Base-by-base conservation (phyloP, 1,284 basidiomycete genomes). In the Apiotrichum sp. region DNA sequence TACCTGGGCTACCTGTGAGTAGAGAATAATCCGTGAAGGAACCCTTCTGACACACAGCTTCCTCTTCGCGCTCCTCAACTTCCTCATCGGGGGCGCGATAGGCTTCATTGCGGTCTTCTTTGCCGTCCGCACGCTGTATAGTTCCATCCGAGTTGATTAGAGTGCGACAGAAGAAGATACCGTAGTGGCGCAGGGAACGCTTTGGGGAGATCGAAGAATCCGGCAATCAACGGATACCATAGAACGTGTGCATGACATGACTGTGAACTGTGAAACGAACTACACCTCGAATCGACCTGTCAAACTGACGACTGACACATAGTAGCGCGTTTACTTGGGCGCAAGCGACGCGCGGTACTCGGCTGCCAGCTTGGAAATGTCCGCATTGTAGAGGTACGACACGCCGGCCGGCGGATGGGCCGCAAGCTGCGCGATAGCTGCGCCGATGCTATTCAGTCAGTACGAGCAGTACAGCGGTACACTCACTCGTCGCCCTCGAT, bases 21-120 rank as follows among this genome's bases (percentile, higher is more conserved):
- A 46, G 6, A n/a, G 10, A 16, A n/a, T 6, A 35, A 40, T 22
- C 22, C 22, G 22, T 22, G 22, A 22, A 22, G 22, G 22, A 22
- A 22, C 22, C 22, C 22, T 22, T 11, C 38, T 45, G 35, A 58
- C 53, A 6, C 22, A 3, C 57, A 76, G 74, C 29, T 71, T 87
- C 68, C 80, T 97, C 31, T 82, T 98, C 53, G 84, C 85, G 13
- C 71, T 93, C 13, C 79, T 97, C 43, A 84, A 90, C 72, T 98
- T 96, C 80, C 80, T 97, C 40, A 81, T 95, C 52, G 91, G 90
- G 53, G 92, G 91, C 81, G 73, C 67, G 79, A 90, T 93, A 61
- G 89, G 89, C 6, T 93, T 90, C 78, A 78, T 92, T 47, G 87
- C 89, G 35, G 85, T 88, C 6, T 93, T 90, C 66, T 92, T 88